Evolutionary conservation across 106 monocot species (phyloP).

Genomic region (Iris macrosiphon): DNA sequence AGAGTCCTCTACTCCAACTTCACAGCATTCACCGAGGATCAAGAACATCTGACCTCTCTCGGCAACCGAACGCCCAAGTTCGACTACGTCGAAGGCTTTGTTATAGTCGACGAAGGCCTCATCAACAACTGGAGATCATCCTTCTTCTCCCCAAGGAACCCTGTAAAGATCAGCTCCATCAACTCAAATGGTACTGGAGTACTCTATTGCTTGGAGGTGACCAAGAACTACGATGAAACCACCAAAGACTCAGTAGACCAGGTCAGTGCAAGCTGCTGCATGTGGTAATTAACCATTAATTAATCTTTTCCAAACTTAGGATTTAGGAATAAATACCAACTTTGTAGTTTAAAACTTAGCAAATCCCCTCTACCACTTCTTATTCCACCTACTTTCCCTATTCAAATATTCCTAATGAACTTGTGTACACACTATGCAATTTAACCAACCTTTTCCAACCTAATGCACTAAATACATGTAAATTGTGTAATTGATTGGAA

Average conservation of each 20-base stretch:
- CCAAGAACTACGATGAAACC: conserved; percentile 58
- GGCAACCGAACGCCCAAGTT: conserved; percentile 27
- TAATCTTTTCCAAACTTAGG: too few relatives aligned
- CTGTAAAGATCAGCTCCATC: conserved; percentile 42
- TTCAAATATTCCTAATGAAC: background rate
- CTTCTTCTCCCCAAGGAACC: conserved; percentile 69
- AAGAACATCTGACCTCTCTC: conserved; percentile 69
- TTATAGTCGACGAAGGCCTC: conserved; percentile 57
- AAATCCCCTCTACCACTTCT: conserved; percentile 21
- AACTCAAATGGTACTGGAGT: conserved; percentile 16
- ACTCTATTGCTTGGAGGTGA: conserved; percentile 72
- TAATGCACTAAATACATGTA: too few relatives aligned
- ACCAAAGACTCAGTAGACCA: conserved; percentile 34
- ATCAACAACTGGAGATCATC: conserved; percentile 87
- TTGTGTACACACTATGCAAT: too few relatives aligned
- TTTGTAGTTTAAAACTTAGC: too few relatives aligned
- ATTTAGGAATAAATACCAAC: too few relatives aligned
- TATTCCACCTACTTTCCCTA: conserved; percentile 14
- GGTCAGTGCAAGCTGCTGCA: too few relatives aligned
- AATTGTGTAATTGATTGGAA: background rate
- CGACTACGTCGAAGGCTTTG: conserved; percentile 88
- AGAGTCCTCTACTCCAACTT: conserved; percentile 68
- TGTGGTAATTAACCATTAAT: background rate
- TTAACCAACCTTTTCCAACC: background rate
- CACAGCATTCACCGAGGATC: conserved; percentile 54